Conservation (phyloP, 306 rosid species). For the Medicago ruthenica region DNA sequence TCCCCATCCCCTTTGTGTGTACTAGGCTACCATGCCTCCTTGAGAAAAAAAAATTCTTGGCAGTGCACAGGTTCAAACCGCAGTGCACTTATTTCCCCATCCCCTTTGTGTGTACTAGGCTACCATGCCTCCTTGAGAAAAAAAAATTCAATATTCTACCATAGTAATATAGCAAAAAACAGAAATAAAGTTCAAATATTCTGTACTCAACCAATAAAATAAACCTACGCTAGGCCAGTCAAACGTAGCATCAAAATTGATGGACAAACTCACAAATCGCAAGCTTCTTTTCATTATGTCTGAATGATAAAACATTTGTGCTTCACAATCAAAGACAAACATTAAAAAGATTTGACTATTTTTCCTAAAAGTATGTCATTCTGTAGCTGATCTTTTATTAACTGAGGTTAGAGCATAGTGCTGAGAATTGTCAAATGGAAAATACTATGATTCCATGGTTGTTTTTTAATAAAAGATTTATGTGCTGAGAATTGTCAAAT, state of each 20-base stretch:
- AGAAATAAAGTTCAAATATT: neutral
- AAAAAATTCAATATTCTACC: neutral
- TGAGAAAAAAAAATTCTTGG: too few species aligned
- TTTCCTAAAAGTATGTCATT: constrained; percentile 11
- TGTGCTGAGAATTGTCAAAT: constrained; percentile 21
- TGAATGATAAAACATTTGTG: constrained; percentile 19
- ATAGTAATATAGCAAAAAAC: neutral
- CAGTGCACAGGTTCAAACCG: too few species aligned
- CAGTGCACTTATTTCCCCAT: too few species aligned
- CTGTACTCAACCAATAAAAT: neutral
- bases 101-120: too few species aligned
- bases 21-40: too few species aligned
- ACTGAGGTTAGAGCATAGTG: neutral
- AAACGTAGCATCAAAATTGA: neutral
- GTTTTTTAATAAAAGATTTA: too few species aligned
- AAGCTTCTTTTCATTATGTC: constrained; percentile 11
- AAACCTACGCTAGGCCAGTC: neutral
- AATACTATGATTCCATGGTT: neutral
- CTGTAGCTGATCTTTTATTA: constrained; percentile 3
- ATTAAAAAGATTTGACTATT: neutral
- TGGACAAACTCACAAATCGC: constrained; percentile 1
- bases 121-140: too few species aligned
- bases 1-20: too few species aligned
- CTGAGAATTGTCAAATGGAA: constrained; percentile 25
- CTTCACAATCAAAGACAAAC: neutral